Evolutionary conservation across 1,284 basidiomycete species (phyloP).

Genomic region (Coniferiporia weirii): DNA sequence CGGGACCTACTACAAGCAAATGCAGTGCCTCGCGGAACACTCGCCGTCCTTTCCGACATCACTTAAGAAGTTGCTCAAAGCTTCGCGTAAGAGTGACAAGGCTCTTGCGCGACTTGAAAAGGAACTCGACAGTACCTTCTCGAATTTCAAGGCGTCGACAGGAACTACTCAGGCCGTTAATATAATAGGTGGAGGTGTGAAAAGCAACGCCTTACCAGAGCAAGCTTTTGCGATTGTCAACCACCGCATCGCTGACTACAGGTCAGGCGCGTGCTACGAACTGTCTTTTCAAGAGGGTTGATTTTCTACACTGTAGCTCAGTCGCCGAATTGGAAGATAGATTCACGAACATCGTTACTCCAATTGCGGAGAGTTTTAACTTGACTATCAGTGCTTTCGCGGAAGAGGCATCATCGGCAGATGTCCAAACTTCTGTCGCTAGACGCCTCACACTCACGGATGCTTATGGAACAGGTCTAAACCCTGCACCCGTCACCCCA

Average conservation of each 20-base stretch:
- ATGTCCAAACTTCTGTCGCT: neutral
- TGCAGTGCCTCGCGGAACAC: slow-evolving; percentile 30
- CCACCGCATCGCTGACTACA: slow-evolving; percentile 37
- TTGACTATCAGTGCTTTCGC: slow-evolving; percentile 30
- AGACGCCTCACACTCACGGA: slow-evolving; percentile 25
- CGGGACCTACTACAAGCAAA: slow-evolving; percentile 25
- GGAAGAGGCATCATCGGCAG: slow-evolving; percentile 5
- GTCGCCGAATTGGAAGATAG: slow-evolving; percentile 30
- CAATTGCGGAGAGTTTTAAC: slow-evolving; percentile 27
- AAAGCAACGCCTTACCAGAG: slow-evolving; percentile 42
- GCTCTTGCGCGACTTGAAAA: slow-evolving; percentile 28
- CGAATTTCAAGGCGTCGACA: slow-evolving; percentile 24
- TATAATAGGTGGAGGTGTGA: slow-evolving; percentile 42
- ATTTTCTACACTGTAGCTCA: slow-evolving; percentile 23
- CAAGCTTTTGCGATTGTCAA: slow-evolving; percentile 35
- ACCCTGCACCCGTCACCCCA: slow-evolving; percentile 48
- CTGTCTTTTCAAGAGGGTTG: neutral
- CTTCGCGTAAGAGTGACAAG: slow-evolving; percentile 26
- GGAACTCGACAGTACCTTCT: slow-evolving; percentile 9
- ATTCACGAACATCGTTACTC: slow-evolving; percentile 30
- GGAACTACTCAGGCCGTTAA: slow-evolving; percentile 51
- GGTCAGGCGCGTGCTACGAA: slow-evolving; percentile 13
- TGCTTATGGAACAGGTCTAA: slow-evolving; percentile 29
- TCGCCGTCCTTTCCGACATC: slow-evolving; percentile 28
- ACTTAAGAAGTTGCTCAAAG: slow-evolving; percentile 26